Evolutionary conservation across 192 early-diverging fungal genomes (phyloP), one percentile per base, ranked within the genome.

Genomic region (Rhizophagus clarus): DNA sequence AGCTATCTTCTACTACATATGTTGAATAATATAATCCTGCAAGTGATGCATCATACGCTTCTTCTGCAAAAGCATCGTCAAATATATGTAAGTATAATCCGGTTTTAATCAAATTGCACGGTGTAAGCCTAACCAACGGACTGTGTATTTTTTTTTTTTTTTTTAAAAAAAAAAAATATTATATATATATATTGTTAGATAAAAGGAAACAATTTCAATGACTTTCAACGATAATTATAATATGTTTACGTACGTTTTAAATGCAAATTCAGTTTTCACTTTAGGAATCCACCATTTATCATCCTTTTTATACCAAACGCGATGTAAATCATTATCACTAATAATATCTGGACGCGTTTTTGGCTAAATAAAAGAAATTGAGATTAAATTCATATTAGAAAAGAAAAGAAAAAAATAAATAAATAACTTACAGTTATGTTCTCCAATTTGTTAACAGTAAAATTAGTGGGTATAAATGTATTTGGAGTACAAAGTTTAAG

Each of bases 301-400:
- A 85, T 99, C 97, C 77, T 94, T 94, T 83, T 97, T 97, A 83
- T 95, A 91, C 97, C 97, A 99, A 81, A 98, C 81, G 49, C 96
- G 91, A 29, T 89, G 68, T 3, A 83, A 47, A 0, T 84, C 78
- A 12, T 87, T 85, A n/a, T 96, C 90, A 63, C 79, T 82, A 63
- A 96, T 85, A 69, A 96, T 83, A 29, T 72, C 47, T 15, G 93
- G 90, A 67, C 68, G 64, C 29, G 80, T 79, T 26, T 61, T 14
- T 26, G 81, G 85, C 79, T 67, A 76, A 40, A 61, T 26, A 62
- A 76, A 10, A 62, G 6, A 61, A 34, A 31, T 10, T 11, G 10
- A 4, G 4, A 40, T 42, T 5, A 37, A 31, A 75, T 26, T 45
- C 1, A 10, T 45, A 14, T 45, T 45, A 45, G 11, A 45, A 45